Evolutionary conservation across 768 basidiomycete genomes (phyloP).

Genomic region (Crassisporium funariophilum): DNA sequence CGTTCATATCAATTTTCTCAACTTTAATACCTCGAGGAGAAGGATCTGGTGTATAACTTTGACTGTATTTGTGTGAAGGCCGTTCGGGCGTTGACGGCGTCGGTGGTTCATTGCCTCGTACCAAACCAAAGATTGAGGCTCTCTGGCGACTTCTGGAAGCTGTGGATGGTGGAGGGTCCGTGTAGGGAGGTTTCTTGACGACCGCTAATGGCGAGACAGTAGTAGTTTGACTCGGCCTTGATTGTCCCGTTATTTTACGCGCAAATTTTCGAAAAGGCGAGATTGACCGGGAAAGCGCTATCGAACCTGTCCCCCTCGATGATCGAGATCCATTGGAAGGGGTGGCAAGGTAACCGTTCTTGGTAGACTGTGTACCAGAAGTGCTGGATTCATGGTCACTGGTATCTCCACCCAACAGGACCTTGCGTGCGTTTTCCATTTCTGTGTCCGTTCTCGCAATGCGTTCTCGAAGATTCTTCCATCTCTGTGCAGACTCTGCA

Average conservation of each 20-base stretch:
- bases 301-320: conserved; percentile 47
- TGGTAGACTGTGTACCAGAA: conserved; percentile 54
- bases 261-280: conserved; percentile 83
- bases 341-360: conserved; percentile 66
- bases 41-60: conserved; percentile 71
- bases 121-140: conserved; percentile 59
- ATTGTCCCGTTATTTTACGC: conserved; percentile 59
- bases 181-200: conserved; percentile 51
- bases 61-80: conserved; percentile 66
- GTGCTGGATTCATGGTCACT: conserved; percentile 67
- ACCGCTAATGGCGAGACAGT: conserved; percentile 48
- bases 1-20: conserved; percentile 30
- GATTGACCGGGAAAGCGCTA: conserved; percentile 68
- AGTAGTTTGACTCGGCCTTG: conserved; percentile 37
- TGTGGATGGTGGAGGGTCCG: conserved; percentile 49
- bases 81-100: conserved; percentile 58
- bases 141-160: conserved; percentile 52
- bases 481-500: conserved; percentile 85
- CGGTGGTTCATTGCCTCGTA: conserved; percentile 45
- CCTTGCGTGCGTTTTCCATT: conserved; percentile 71
- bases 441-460: conserved; percentile 81
- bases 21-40: conserved; percentile 50
- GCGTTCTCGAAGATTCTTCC: conserved; percentile 78
- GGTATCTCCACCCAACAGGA: conserved; percentile 51
- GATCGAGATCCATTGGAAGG: conserved; percentile 54